Evolutionary conservation across 2,329 filamentous ascomycete genomes (phyloP).

Genomic region (Dothistroma septosporum): DNA sequence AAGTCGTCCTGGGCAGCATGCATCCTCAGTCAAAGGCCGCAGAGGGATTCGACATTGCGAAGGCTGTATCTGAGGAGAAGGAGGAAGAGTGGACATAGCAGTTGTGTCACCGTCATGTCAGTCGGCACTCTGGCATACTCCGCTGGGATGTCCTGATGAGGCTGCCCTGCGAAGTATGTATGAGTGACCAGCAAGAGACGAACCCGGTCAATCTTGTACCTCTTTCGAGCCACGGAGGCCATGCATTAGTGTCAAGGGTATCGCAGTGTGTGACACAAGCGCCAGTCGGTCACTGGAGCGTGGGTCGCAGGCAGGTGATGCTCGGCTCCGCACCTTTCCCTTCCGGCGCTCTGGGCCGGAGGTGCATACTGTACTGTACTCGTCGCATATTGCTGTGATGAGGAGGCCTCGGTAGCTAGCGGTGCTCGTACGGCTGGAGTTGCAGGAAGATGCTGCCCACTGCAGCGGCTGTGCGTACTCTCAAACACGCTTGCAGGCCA

Average conservation of each 20-base stretch:
- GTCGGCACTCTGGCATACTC: neutral
- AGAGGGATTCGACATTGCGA: neutral
- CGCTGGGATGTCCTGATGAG: neutral
- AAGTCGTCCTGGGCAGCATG: neutral
- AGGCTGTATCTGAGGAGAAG: neutral
- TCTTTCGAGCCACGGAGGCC: constrained; percentile 1
- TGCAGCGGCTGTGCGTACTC: neutral
- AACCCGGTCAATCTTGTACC: neutral
- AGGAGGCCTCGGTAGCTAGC: neutral
- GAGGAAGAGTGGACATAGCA: neutral
- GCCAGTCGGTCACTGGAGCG: neutral
- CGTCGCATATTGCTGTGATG: too few species aligned
- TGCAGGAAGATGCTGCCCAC: neutral
- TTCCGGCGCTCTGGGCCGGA: neutral
- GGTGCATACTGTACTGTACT: neutral
- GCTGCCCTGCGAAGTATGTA: neutral
- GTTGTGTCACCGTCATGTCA: neutral
- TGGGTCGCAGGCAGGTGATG: neutral
- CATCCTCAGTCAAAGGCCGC: neutral
- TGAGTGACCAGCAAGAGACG: neutral
- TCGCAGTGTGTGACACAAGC: neutral
- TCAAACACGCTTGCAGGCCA: neutral
- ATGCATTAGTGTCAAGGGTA: constrained; percentile 3
- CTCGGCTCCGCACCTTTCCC: neutral
- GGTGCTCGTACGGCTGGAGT: neutral